Evolutionary conservation across 129 eudicot species (phyloP).

Genomic region (Calendula officinalis): DNA sequence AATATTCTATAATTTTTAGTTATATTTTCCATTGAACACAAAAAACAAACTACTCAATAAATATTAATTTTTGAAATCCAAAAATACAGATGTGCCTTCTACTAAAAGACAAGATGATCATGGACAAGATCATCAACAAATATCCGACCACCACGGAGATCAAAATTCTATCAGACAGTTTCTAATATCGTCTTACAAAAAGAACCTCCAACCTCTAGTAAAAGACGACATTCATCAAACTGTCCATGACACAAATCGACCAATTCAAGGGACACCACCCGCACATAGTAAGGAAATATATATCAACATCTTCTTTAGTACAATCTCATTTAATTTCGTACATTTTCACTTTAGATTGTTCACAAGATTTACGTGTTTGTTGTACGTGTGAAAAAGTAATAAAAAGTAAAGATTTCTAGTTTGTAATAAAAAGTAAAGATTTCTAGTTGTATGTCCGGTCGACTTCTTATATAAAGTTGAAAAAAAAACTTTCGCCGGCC

Average conservation of each 20-base stretch:
- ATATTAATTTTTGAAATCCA: too few species aligned
- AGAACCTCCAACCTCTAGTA: conserved; percentile 49
- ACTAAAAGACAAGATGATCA: conserved; percentile 46
- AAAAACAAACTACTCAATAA: too few species aligned
- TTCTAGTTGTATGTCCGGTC: neutral
- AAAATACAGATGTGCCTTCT: conserved; percentile 47
- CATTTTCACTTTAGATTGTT: neutral
- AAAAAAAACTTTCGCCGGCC: neutral
- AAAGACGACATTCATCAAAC: conserved; percentile 39
- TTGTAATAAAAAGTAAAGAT: neutral
- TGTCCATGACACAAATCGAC: conserved; percentile 9
- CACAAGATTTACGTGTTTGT: neutral
- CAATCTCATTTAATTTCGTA: too few species aligned
- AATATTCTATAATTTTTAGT: neutral
- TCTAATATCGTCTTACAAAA: conserved; percentile 48
- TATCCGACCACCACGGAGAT: conserved; percentile 34
- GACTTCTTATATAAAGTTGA: neutral
- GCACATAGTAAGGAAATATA: conserved; percentile 39
- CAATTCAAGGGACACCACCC: conserved; percentile 28
- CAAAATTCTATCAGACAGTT: conserved; percentile 44
- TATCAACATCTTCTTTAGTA: neutral
- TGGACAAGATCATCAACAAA: conserved; percentile 2
- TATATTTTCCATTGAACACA: neutral
- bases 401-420: neutral
- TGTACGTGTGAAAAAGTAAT: neutral